Evolutionary conservation across 257 asterid species (phyloP).

Genomic region (Solanum chilense): DNA sequence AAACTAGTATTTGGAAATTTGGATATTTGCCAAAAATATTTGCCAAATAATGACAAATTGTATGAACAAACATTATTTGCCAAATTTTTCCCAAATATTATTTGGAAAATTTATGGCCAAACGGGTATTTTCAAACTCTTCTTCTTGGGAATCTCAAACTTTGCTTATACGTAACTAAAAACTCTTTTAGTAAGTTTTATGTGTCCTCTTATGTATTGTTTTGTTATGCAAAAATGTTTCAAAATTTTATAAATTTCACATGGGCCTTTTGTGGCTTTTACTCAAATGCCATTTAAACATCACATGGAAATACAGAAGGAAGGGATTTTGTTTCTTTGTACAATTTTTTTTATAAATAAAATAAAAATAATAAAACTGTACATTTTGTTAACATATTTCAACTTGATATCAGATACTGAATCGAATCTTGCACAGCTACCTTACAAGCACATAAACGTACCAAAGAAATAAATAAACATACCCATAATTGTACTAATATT

Average conservation of each 20-base stretch:
- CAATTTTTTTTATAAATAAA: background rate
- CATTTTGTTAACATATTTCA: background rate
- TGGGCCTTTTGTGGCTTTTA: background rate
- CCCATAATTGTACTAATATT: background rate
- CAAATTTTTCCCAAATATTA: too few species aligned
- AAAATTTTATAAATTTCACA: background rate
- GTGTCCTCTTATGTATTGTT: background rate
- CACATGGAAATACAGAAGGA: slow-evolving; percentile 3
- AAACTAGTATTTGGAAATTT: too few species aligned
- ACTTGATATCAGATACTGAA: background rate
- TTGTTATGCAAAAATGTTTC: background rate
- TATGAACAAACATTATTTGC: too few species aligned
- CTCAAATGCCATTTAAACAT: background rate
- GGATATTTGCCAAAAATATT: too few species aligned
- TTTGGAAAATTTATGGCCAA: too few species aligned
- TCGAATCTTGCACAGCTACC: background rate
- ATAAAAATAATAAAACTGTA: background rate
- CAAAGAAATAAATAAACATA: background rate
- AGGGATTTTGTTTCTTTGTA: background rate
- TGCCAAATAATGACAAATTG: too few species aligned
- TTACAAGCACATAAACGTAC: background rate
- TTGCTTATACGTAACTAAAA: background rate
- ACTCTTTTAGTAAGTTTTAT: background rate
- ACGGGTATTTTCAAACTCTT: background rate
- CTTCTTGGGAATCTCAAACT: background rate